Percentiles rank a stretch among this genome's conserved stretches.
These are phyloP conservation scores for Suillus clintonianus DNA, from an alignment of 768 basidiomycete genomes.

Conservation along the genomic window DNA sequence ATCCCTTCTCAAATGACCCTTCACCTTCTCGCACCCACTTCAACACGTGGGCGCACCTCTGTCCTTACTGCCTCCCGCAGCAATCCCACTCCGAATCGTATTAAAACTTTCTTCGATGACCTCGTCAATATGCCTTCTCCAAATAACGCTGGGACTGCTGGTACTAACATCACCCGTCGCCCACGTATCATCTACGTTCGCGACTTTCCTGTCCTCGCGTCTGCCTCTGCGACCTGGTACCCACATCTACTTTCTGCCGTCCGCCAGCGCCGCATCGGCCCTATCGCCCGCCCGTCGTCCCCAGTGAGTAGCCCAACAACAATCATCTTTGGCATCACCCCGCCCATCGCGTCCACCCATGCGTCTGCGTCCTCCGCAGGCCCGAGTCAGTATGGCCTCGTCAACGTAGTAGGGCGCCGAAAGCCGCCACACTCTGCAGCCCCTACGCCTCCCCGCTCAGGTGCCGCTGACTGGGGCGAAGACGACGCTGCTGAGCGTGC, in stretches of 20 bases:
- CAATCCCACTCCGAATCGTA: slow-evolving; percentile 50
- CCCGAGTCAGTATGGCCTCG: slow-evolving; percentile 32
- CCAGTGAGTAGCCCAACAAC: slow-evolving; percentile 69
- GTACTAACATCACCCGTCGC: slow-evolving; percentile 27
- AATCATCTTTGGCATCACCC: slow-evolving; percentile 87
- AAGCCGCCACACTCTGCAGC: slow-evolving; percentile 34
- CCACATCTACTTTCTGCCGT: slow-evolving; percentile 78
- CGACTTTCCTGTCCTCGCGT: slow-evolving; percentile 75
- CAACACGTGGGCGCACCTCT: slow-evolving; percentile 36
- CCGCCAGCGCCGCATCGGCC: slow-evolving; percentile 70
- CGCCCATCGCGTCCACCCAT: slow-evolving; percentile 50
- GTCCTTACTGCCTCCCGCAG: slow-evolving; percentile 42
- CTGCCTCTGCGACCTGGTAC: slow-evolving; percentile 78
- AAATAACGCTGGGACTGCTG: slow-evolving; percentile 25
- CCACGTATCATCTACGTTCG: slow-evolving; percentile 85
- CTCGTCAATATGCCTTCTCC: slow-evolving; percentile 63
- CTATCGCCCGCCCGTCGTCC: slow-evolving; percentile 59
- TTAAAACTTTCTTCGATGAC: slow-evolving; percentile 75
- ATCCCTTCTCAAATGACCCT: slow-evolving; percentile 48
- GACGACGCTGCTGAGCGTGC: slow-evolving; percentile 64
- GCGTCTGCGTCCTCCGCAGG: slow-evolving; percentile 21
- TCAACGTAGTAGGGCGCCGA: slow-evolving; percentile 50
- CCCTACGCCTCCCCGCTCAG: slow-evolving; percentile 34
- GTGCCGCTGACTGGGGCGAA: slow-evolving; percentile 63
- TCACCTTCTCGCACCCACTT: slow-evolving; percentile 42